Evolutionary conservation across 2,329 filamentous ascomycete species (phyloP).

Genomic region (Alternaria postmessia): DNA sequence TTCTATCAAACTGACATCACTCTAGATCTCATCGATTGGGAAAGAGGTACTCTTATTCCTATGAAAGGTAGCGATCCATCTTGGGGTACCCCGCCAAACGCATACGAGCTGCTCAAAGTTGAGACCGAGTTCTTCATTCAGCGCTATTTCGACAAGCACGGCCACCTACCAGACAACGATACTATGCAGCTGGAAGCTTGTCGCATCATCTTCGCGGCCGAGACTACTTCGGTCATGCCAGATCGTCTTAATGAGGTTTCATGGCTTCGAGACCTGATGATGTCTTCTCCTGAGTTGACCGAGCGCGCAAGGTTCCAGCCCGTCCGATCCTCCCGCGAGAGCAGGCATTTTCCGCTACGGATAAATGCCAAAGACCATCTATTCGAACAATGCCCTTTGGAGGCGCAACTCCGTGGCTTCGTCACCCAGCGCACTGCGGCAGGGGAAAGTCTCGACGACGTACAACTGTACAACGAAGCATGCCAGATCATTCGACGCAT

Average conservation of each 20-base stretch:
- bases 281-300: constrained; percentile 29
- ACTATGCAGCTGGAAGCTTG: constrained; percentile 38
- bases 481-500: constrained; percentile 33
- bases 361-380: constrained; percentile 28
- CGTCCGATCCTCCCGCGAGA: constrained; percentile 26
- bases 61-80: constrained; percentile 33
- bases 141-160: constrained; percentile 28
- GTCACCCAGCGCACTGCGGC: constrained; percentile 17
- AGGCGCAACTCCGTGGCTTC: constrained; percentile 28
- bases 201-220: constrained; percentile 38
- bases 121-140: constrained; percentile 36
- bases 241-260: constrained; percentile 17
- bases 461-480: constrained; percentile 30
- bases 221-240: constrained; percentile 14
- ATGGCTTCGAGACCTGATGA: constrained; percentile 37
- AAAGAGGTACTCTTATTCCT: constrained; percentile 30
- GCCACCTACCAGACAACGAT: constrained; percentile 30
- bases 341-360: constrained; percentile 19
- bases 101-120: constrained; percentile 35
- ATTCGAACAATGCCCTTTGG: constrained; percentile 36
- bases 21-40: constrained; percentile 32
- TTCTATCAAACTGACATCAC: not conserved
- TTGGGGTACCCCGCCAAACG: constrained; percentile 34
- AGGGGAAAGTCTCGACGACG: constrained; percentile 11
- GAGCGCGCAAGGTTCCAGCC: constrained; percentile 32